A percentile compares a stretch with the other conserved stretches of the same genome.
Evolutionary conservation across 495 filamentous ascomycete genomes (phyloP).

Genomic region (Neurospora sp.): DNA sequence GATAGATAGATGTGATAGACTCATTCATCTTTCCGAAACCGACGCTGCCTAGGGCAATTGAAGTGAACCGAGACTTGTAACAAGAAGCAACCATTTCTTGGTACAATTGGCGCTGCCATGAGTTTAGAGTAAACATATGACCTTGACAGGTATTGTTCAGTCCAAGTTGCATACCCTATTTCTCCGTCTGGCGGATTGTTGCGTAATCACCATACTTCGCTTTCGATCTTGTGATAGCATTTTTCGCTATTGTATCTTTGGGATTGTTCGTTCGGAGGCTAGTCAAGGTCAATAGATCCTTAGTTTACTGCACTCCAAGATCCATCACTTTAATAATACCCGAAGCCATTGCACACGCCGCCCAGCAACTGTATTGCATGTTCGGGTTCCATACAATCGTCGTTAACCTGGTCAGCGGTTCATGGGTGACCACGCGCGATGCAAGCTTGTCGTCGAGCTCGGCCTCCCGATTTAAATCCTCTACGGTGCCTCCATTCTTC

Average conservation of each 20-base stretch:
- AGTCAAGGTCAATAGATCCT: background rate
- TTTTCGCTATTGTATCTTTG: background rate
- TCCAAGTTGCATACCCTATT: background rate
- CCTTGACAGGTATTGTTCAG: background rate
- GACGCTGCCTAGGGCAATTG: background rate
- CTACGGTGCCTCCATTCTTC: conserved; percentile 14
- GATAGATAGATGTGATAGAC: background rate
- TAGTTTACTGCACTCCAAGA: conserved; percentile 24
- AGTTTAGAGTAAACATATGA: background rate
- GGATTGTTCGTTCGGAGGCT: background rate
- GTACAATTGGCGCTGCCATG: background rate
- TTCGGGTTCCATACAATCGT: conserved; percentile 39
- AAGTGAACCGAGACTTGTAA: no score
- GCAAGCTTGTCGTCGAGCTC: conserved; percentile 21
- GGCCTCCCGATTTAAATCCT: conserved; percentile 13
- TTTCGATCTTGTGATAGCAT: background rate
- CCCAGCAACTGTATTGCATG: conserved; percentile 39
- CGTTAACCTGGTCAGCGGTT: conserved; percentile 35
- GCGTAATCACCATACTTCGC: no score
- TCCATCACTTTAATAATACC: conserved; percentile 38
- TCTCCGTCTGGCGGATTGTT: no score
- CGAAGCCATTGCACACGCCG: conserved; percentile 40
- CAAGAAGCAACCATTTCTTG: background rate
- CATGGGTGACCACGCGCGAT: conserved; percentile 30
- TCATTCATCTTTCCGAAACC: background rate